Evolutionary conservation across 768 basidiomycete species (phyloP).

Genomic region (Boletus rex-veris): DNA sequence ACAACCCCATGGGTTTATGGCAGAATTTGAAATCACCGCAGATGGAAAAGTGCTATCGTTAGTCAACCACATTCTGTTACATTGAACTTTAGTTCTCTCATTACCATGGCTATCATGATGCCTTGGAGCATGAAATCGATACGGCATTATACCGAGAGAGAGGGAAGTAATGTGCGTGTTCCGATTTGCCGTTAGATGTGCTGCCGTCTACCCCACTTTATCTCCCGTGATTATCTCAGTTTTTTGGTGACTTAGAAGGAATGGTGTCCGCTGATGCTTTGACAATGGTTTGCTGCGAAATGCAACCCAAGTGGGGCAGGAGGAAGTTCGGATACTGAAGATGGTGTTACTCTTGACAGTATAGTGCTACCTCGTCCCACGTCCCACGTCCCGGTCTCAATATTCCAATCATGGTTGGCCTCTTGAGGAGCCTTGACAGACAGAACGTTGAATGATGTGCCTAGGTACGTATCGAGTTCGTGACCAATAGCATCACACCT

Average conservation of each 20-base stretch:
- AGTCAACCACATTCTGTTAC: not conserved
- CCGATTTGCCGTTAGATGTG: not conserved
- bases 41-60: not conserved
- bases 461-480: not conserved
- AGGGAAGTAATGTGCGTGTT: not conserved
- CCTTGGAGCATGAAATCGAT: not conserved
- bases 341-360: not conserved
- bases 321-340: not conserved
- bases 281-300: not conserved
- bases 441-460: not conserved
- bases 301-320: not conserved
- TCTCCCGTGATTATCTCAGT: not conserved
- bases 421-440: not conserved
- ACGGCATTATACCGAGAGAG: too few relatives aligned
- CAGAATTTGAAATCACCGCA: not conserved
- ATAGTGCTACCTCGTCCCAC: not conserved
- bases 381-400: not conserved
- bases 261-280: not conserved
- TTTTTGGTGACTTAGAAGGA: not conserved
- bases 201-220: too few relatives aligned
- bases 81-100: not conserved
- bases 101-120: not conserved
- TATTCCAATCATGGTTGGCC: not conserved
- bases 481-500: not conserved
- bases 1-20: not conserved